These are phyloP conservation scores for Crucihimalaya himalaica DNA, from an alignment of 345 rosid species.

Conservation along the genomic window DNA sequence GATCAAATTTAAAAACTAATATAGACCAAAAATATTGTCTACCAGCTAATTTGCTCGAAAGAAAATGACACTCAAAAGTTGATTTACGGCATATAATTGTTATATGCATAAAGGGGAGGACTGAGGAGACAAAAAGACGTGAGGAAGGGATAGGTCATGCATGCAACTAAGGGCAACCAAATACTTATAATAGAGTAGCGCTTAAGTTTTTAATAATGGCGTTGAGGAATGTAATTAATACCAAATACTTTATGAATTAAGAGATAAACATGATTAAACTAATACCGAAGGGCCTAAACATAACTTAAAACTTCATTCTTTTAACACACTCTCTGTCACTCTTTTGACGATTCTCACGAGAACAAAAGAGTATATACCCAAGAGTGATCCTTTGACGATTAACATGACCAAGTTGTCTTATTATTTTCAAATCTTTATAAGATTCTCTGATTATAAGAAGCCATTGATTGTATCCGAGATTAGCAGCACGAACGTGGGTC, in stretches of 20 bases:
- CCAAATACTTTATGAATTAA: not conserved
- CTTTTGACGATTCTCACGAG: too few relatives aligned
- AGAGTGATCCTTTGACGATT: conserved; percentile 36
- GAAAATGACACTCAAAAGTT: too few relatives aligned
- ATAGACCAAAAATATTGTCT: too few relatives aligned
- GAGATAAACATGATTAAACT: not conserved
- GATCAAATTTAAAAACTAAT: too few relatives aligned
- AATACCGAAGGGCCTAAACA: not conserved
- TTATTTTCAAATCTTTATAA: conserved; percentile 6
- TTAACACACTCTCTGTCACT: conserved; percentile 36
- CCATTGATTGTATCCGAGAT: conserved; percentile 29
- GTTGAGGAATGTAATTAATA: conserved; percentile 30
- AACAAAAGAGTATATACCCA: conserved; percentile 45
- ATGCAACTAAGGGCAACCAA: conserved; percentile 31
- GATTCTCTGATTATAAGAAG: conserved; percentile 38
- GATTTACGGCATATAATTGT: too few relatives aligned
- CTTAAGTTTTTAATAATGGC: conserved; percentile 3
- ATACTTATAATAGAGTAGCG: not conserved
- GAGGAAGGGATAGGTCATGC: conserved; percentile 34
- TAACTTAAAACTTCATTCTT: not conserved
- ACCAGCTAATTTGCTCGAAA: too few relatives aligned
- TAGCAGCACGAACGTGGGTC: conserved; percentile 37
- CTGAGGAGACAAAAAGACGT: conserved; percentile 42
- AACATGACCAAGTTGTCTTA: conserved; percentile 33
- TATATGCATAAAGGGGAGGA: not conserved